Conservation (phyloP, 2,329 filamentous ascomycete species). For the Fusarium falciforme region DNA sequence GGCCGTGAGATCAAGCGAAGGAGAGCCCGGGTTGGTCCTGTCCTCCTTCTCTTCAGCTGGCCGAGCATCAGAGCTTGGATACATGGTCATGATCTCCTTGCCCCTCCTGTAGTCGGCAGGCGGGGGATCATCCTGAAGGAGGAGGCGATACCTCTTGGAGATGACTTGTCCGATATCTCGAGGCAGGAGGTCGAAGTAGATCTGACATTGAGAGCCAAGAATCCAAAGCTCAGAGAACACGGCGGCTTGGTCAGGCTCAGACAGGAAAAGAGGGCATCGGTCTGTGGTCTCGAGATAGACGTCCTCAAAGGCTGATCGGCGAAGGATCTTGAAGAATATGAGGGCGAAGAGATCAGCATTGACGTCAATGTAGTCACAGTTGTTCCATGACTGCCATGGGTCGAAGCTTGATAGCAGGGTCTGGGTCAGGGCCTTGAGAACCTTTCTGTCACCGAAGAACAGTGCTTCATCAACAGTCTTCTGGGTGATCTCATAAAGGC, state of each 20-base stretch:
- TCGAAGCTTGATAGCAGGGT: slow-evolving; percentile 2
- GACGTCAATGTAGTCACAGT: slow-evolving; percentile 20
- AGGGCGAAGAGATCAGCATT: slow-evolving; percentile 31
- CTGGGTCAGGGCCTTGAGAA: not conserved
- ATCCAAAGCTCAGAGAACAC: slow-evolving; percentile 38
- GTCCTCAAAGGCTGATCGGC: slow-evolving; percentile 29
- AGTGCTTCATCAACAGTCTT: slow-evolving; percentile 5
- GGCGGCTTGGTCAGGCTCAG: slow-evolving; percentile 31
- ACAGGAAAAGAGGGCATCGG: slow-evolving; percentile 32
- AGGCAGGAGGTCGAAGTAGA: slow-evolving; percentile 32
- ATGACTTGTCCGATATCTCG: slow-evolving; percentile 28
- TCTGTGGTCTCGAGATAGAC: slow-evolving; percentile 34
- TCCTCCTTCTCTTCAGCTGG: not conserved
- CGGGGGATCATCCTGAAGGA: slow-evolving; percentile 17
- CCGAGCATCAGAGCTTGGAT: slow-evolving; percentile 22
- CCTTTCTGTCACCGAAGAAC: slow-evolving; percentile 19
- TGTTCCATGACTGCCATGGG: slow-evolving; percentile 4
- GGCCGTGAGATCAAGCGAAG: slow-evolving; percentile 7
- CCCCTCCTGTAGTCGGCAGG: slow-evolving; percentile 20
- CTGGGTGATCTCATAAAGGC: slow-evolving; percentile 3
- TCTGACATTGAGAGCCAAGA: slow-evolving; percentile 33
- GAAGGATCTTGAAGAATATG: slow-evolving; percentile 24
- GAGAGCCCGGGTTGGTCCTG: not conserved
- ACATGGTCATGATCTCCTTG: slow-evolving; percentile 40
- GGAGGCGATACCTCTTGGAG: slow-evolving; percentile 17